Evolutionary conservation across 2,329 filamentous ascomycete genomes (phyloP).

Genomic region (Aspergillus sp.): DNA sequence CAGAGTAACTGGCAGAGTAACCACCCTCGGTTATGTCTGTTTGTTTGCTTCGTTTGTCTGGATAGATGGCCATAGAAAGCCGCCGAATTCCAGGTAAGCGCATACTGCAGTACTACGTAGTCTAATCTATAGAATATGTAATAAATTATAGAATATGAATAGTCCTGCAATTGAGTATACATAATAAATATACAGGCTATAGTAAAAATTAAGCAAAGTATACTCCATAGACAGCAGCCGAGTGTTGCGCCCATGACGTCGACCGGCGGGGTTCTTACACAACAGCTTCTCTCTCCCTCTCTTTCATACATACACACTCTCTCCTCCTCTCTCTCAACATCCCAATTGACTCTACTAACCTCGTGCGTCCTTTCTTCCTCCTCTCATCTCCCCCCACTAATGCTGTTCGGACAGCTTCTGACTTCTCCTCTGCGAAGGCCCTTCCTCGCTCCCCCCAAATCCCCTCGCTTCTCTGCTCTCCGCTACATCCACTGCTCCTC

Average conservation of each 20-base stretch:
- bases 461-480: conserved; percentile 2
- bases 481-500: conserved; percentile 15
- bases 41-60: no score
- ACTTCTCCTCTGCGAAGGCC: conserved; percentile 15
- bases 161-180: no score
- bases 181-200: no score
- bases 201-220: no score
- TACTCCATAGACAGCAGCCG: no score
- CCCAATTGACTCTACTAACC: neutral
- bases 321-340: neutral
- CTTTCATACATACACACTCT: neutral
- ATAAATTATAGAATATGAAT: no score
- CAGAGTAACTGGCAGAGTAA: no score
- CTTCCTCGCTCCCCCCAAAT: conserved; percentile 8
- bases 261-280: conserved; percentile 7
- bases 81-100: no score
- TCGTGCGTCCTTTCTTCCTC: neutral
- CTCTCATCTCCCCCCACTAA: conserved; percentile 2
- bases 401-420: conserved; percentile 16
- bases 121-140: no score
- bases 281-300: neutral
- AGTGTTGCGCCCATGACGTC: conserved; percentile 15
- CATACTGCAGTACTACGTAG: no score
- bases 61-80: no score
- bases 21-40: no score